Evolutionary conservation across 495 filamentous ascomycete genomes (phyloP), one percentile per base, ranked within the genome.

Genomic region (Glonium stellatum): DNA sequence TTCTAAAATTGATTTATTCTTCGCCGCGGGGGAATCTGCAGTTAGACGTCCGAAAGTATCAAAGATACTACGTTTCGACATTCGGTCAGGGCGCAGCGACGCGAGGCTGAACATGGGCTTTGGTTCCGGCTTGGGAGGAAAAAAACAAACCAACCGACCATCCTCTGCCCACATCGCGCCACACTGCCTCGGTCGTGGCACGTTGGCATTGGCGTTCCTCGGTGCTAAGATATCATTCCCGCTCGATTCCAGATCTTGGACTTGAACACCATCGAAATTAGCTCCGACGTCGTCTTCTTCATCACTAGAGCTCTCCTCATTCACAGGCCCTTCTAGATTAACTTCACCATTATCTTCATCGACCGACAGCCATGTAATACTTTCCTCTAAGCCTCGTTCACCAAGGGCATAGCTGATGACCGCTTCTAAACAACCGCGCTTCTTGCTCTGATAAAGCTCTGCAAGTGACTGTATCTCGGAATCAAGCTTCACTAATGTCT

Each of bases 41-140:
- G 74, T 78, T 54, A 97, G 74, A 23, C 90, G 83, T n/a, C 90
- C 91, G 76, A 97, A 96, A 1, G 85, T 84, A 62, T 92, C 89
- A 76, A 96, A 96, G 6, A 86, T 82, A 55, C 82, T 85, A 51
- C 86, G 83, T 67, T 81, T 81, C 0, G 4, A 80, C 12, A 75
- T 61, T 42, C 84, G 78, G 22, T 84, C 84, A 64, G 78, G 82
- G 59, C 79, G 79, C 42, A 86, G 82, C 4, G 79, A 77, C 21
- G 85, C 70, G 8, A 85, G 77, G 37, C 85, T 79, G 25, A 91
- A 78, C 12, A 90, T 67, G 12, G 81, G 81, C 37, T 77, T 79
- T 22, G 85, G 79, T 61, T 90, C 87, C 67, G 87, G 84, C 69
- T 89, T 91, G 8, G 87, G 85, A 2, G 87, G 88, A 66, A 95